A percentile compares a stretch with the other conserved stretches of the same genome.
These are phyloP conservation scores for Magnusiomyces tetraspermus DNA, from an alignment of 1,139 yeast genomes.

Conservation along the genomic window DNA sequence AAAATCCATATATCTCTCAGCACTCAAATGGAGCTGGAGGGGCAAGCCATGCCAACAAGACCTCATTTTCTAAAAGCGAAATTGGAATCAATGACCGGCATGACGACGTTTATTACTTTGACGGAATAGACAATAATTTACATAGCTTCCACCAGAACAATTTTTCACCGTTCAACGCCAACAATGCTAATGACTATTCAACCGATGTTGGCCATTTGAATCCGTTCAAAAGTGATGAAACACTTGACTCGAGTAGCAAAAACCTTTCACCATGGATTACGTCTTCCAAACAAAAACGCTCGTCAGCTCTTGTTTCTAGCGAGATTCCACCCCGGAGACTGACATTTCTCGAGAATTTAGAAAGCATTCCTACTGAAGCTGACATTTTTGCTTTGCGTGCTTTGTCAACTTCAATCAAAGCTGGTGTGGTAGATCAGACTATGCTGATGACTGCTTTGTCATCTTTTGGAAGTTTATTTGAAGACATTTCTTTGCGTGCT, in stretches of 20 bases:
- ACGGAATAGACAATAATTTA: background rate
- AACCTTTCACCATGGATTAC: background rate
- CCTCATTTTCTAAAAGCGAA: background rate
- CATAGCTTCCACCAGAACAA: background rate
- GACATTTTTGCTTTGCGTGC: background rate
- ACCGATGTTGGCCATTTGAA: background rate
- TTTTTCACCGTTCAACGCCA: background rate
- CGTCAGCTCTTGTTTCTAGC: background rate
- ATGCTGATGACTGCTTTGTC: background rate
- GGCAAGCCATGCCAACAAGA: background rate
- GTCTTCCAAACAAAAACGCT: background rate
- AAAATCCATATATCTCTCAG: background rate
- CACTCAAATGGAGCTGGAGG: background rate
- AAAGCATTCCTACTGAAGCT: conserved; percentile 2
- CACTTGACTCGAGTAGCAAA: background rate
- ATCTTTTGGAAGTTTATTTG: conserved; percentile 2
- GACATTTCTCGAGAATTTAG: conserved; percentile 2
- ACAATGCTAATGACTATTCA: too few species aligned
- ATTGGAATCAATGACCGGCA: too few species aligned
- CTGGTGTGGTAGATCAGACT: background rate
- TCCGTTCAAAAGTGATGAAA: background rate
- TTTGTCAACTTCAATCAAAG: background rate
- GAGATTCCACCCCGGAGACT: background rate
- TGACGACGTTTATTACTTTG: background rate
- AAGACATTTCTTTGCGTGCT: conserved; percentile 3